Base-by-base conservation (phyloP, 495 filamentous ascomycete genomes). In the Trichoderma asperelloides region DNA sequence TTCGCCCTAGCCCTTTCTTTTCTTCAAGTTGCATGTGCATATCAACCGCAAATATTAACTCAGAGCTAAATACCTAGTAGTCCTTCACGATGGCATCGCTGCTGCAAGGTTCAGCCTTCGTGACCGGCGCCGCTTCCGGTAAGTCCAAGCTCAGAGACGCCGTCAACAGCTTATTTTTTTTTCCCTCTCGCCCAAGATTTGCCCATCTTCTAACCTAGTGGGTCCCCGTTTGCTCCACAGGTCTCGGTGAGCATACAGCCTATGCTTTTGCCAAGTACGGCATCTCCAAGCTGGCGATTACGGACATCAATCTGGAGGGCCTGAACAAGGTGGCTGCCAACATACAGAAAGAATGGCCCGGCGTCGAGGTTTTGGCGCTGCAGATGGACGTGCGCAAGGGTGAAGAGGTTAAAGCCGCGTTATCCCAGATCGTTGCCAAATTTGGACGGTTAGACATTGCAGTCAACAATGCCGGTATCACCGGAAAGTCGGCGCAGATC, bases 381-480 rank as follows among this genome's bases (percentile, higher is more conserved):
- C 68, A 72, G 49, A 65, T 77, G 51, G 75, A 80, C 69, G 72
- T 75, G 27, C 65, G 70, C 39, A 68, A 72, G 40, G 71, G 76
- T 55, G 25, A 64, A 13, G 71, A 73, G 21, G 67, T 79, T 40
- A 66, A 67, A 9, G 57, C 68, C 30, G 74, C 28, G 13, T 72
- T 87, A 30, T 64, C 71, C 8, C 68, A 77, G 63, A 79, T 80
- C 0, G 82, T 83, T 3, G 74, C 80, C 62, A 69, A 68, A 4
- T 90, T 85, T 69, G 74, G 75, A 0, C 74, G 80, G 15, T 72
- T 90, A 2, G 86, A 90, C 69, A 76, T 89, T 16, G 88, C 88
- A 65, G 81, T 90, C 16, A 87, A 84, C 73, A 89, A 90, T 72
- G 88, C 88, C 1, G 88, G 88, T 1, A 79, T 91, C 12, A 88